phyloP scores from a whole-genome alignment of 257 asterid genomes.

The Gentiana dahurica region DNA sequence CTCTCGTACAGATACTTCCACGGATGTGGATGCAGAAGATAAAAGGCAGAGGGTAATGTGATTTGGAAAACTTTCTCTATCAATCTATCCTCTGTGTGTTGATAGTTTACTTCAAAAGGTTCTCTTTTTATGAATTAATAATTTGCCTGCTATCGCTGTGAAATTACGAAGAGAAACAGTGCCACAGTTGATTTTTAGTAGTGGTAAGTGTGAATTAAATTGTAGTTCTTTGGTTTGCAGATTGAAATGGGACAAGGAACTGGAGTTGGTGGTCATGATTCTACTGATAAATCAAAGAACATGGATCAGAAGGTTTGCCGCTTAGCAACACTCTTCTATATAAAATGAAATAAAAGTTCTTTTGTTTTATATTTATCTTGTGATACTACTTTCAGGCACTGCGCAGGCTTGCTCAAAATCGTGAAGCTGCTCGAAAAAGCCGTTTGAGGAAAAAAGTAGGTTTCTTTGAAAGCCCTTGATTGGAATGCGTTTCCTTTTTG shows the following conservation, averaged over 20 bases:
- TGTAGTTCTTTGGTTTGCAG: constrained; percentile 34
- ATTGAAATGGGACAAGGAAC: constrained; percentile 53
- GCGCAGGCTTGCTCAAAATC: constrained; percentile 89
- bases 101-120: not conserved
- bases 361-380: not conserved
- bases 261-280: constrained; percentile 39
- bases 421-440: constrained; percentile 97
- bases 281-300: constrained; percentile 60
- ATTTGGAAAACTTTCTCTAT: not conserved
- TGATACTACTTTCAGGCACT: constrained; percentile 39
- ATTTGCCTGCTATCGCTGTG: not conserved
- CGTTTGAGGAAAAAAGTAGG: constrained; percentile 84
- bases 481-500: not conserved
- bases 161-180: too few relatives aligned
- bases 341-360: not conserved
- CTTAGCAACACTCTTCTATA: constrained; percentile 2
- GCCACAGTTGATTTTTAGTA: too few relatives aligned
- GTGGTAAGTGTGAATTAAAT: not conserved
- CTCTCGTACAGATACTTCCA: constrained; percentile 73
- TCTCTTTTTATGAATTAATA: not conserved
- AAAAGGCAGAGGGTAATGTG: constrained; percentile 43
- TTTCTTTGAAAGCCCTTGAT: not conserved
- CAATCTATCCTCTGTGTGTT: constrained; percentile 1
- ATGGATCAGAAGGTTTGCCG: constrained; percentile 62
- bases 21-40: constrained; percentile 72